phyloP scores from a whole-genome alignment of 306 rosid species.

The Fragaria ananassa region DNA sequence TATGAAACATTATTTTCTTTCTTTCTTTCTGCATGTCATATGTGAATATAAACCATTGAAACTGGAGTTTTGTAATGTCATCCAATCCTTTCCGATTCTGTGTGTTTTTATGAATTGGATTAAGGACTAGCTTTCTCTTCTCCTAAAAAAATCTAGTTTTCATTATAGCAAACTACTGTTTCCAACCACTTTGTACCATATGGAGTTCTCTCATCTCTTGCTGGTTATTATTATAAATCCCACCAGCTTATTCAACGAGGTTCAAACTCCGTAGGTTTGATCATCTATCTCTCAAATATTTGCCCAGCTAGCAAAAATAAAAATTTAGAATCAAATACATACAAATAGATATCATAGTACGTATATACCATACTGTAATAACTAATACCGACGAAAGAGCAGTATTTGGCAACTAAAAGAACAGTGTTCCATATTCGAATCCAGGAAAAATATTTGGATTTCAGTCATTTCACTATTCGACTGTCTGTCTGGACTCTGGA shows the following conservation, averaged over 20 bases:
- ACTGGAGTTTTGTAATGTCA: neutral
- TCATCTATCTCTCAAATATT: neutral
- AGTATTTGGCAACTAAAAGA: neutral
- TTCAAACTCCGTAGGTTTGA: neutral
- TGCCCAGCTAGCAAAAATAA: neutral
- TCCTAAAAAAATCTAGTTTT: too few species aligned
- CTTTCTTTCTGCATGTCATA: neutral
- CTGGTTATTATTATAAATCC: neutral
- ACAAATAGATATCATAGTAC: neutral
- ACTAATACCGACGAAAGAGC: neutral
- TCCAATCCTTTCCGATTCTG: neutral
- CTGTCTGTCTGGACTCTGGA: neutral
- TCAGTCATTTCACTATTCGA: neutral
- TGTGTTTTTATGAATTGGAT: neutral
- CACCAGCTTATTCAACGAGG: neutral
- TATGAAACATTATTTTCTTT: neutral
- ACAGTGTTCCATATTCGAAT: neutral
- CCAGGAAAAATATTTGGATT: neutral
- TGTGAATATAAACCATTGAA: neutral
- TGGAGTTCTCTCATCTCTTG: neutral
- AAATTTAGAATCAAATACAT: neutral
- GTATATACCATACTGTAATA: neutral
- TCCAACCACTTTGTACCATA: slow-evolving; percentile 7
- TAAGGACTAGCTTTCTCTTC: too few species aligned
- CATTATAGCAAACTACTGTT: neutral